Evolutionary conservation across 2,329 filamentous ascomycete genomes (phyloP).

Genomic region (Byssoonygena ceratinophila): DNA sequence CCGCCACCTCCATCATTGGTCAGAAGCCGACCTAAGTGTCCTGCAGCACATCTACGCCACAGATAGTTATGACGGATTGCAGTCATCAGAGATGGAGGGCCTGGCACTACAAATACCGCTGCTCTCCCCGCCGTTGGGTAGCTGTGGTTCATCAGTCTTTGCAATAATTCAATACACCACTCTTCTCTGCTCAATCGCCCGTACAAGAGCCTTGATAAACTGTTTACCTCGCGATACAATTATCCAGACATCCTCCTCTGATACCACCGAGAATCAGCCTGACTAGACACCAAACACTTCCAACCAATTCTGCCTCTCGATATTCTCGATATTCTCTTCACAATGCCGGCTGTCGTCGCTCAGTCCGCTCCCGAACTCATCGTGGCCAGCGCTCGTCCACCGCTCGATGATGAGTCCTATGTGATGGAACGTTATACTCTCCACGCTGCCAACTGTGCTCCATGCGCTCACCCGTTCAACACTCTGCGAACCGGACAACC

Average conservation of each 20-base stretch:
- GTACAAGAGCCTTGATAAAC: too few species aligned
- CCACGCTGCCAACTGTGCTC: slow-evolving; percentile 27
- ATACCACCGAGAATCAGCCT: neutral
- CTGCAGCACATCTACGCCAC: neutral
- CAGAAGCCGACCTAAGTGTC: neutral
- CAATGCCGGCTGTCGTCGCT: slow-evolving; percentile 32
- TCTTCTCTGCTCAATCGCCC: too few species aligned
- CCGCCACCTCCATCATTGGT: neutral
- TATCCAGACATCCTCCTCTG: neutral
- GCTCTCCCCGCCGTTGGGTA: neutral
- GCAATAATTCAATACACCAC: too few species aligned
- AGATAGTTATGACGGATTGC: neutral
- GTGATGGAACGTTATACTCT: slow-evolving; percentile 28
- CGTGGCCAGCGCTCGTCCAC: slow-evolving; percentile 17
- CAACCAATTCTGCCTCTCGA: neutral
- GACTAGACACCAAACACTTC: neutral
- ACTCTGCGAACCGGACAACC: slow-evolving; percentile 21
- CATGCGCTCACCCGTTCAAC: slow-evolving; percentile 26
- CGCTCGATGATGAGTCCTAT: slow-evolving; percentile 27
- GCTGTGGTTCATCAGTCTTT: neutral
- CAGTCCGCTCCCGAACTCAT: slow-evolving; percentile 15
- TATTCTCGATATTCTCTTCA: slow-evolving; percentile 25
- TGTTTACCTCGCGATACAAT: too few species aligned
- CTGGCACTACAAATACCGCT: slow-evolving; percentile 1
- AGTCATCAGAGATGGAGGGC: slow-evolving; percentile 1